Evolutionary conservation across 768 basidiomycete genomes (phyloP).

Genomic region (Tricholoma terreum): DNA sequence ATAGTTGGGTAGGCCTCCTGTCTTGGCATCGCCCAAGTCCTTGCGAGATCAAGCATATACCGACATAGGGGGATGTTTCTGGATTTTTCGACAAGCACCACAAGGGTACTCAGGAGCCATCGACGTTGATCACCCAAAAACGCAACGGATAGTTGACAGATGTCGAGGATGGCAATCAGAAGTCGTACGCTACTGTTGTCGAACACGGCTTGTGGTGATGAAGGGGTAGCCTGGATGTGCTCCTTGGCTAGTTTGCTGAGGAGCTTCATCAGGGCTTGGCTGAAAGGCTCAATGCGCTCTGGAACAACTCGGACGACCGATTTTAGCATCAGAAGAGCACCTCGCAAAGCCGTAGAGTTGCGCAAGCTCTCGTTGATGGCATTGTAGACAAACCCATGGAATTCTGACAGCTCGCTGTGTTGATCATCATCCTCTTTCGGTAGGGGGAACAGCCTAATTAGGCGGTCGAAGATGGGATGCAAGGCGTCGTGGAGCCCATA

Average conservation of each 20-base stretch:
- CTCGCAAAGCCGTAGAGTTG: conserved; percentile 66
- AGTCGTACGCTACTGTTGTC: conserved; percentile 63
- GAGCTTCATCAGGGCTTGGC: conserved; percentile 73
- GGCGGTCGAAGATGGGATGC: conserved; percentile 77
- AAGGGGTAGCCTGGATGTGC: conserved; percentile 60
- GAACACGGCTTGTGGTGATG: conserved; percentile 38
- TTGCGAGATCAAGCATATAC: conserved; percentile 81
- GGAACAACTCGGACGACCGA: conserved; percentile 78
- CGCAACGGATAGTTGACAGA: conserved; percentile 77
- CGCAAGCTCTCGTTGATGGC: conserved; percentile 79
- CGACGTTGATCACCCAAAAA: conserved; percentile 85
- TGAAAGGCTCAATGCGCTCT: conserved; percentile 81
- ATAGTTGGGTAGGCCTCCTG: conserved; percentile 86
- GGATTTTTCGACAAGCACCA: conserved; percentile 86
- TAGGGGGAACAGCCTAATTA: conserved; percentile 73
- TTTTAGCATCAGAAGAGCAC: conserved; percentile 83
- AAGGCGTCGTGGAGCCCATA: conserved; percentile 75
- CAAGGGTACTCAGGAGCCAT: conserved; percentile 72
- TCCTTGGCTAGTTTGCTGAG: conserved; percentile 86
- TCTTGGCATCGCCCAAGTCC: conserved; percentile 86
- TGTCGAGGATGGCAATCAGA: conserved; percentile 78
- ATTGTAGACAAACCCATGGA: conserved; percentile 72
- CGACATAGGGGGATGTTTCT: conserved; percentile 75
- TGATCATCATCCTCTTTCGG: conserved; percentile 79
- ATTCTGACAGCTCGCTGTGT: conserved; percentile 66